Evolutionary conservation across 1,284 basidiomycete species (phyloP), one percentile per base, ranked within the genome.

Genomic region (Ceratobasidium sp.): DNA sequence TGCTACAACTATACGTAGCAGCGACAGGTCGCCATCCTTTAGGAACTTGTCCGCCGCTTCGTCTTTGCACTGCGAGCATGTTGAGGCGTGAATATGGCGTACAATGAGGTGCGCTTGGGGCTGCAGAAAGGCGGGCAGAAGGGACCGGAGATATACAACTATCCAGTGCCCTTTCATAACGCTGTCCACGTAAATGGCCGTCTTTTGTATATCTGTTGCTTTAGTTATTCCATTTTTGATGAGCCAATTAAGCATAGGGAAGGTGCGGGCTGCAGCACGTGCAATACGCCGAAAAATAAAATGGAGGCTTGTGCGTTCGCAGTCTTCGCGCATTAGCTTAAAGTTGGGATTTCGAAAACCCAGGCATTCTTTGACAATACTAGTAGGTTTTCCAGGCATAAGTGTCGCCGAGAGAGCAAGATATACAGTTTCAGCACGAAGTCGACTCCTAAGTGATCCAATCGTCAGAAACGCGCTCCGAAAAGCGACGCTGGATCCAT

Each of bases 391-490:
- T 3, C 64, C 64, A 23, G 64, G 46, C 64, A 67, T 46, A 4
- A 67, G 44, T 42, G 64, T 67, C 9, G 42, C 44, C 20, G 64
- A 67, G 20, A 67, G 42, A 9, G 7, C 44, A 3, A 51, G 12
- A 18, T 23, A 67, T 7, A 67, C 42, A 7, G 46, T 51, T 3
- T 28, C n/a, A 15, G 42, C 3, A 3, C 23, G 6, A 3, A 67
- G 26, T 13, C 40, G 40, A 26, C n/a, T 67, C 7, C 26, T 18
- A 4, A 67, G 23, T 5, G 40, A 6, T 12, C 64, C 42, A n/a
- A 67, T 67, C 3, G 64, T 26, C 9, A 12, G 46, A 39, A 46
- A 67, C 5, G 64, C 64, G 23, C 64, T 33, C 44, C 64, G 40
- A 26, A 67, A 67, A 12, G 40, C 7, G 6, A 5, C 3, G 13